Evolutionary conservation across 2,329 filamentous ascomycete genomes (phyloP).

Genomic region (Xylariaceae sp.): DNA sequence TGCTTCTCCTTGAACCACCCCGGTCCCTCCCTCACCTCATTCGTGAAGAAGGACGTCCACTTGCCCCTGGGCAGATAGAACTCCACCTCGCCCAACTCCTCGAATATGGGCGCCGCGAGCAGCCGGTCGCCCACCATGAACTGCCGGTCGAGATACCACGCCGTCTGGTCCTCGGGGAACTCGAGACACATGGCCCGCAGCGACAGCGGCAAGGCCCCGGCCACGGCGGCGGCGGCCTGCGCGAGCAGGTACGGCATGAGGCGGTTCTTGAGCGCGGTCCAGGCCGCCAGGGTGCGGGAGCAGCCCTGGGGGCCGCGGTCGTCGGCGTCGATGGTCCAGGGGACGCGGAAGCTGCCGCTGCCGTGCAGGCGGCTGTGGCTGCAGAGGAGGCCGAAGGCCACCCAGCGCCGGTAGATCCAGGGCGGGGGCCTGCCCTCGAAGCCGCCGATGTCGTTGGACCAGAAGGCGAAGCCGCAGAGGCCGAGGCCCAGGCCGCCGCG

Average conservation of each 20-base stretch:
- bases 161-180: slow-evolving; percentile 65
- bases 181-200: slow-evolving; percentile 65
- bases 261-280: slow-evolving; percentile 46
- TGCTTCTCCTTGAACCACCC: slow-evolving; percentile 59
- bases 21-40: slow-evolving; percentile 44
- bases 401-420: slow-evolving; percentile 74
- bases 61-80: slow-evolving; percentile 56
- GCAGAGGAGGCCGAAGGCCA: slow-evolving; percentile 69
- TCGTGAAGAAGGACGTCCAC: slow-evolving; percentile 46
- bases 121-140: slow-evolving; percentile 68
- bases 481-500: slow-evolving; percentile 62
- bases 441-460: slow-evolving; percentile 67
- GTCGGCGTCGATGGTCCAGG: slow-evolving; percentile 66
- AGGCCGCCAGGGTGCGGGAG: slow-evolving; percentile 44
- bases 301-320: slow-evolving; percentile 51
- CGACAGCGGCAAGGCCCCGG: slow-evolving; percentile 54
- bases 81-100: slow-evolving; percentile 59
- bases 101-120: slow-evolving; percentile 63
- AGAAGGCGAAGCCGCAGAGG: slow-evolving; percentile 62
- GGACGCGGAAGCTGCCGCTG: slow-evolving; percentile 67
- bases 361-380: slow-evolving; percentile 68
- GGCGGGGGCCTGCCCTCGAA: slow-evolving; percentile 64
- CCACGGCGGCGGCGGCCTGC: slow-evolving; percentile 37
- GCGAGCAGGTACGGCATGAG: slow-evolving; percentile 50
- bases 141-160: slow-evolving; percentile 64